Base-by-base conservation (phyloP, 179 eudicot genomes). In the Silene vulgaris region DNA sequence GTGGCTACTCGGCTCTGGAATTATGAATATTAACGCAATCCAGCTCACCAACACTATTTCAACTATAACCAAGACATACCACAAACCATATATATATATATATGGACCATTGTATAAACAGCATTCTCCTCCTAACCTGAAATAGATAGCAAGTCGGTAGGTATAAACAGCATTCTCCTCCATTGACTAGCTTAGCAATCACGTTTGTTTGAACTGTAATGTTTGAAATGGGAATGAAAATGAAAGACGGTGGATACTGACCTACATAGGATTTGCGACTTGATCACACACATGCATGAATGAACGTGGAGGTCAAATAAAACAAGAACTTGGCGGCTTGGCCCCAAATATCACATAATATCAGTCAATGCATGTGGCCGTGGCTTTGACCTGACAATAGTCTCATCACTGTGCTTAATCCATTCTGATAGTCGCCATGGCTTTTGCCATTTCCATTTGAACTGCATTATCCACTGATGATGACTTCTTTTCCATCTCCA, bases 401-500 rank as follows among this genome's bases (percentile, higher is more conserved):
- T 96, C 81, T 93, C 97, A 79, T 96, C 99, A 75, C 97, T 88
- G 86, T 93, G 97, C 82, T 90, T 90, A 75, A 96, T 93, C 91
- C 89, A 90, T 77, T 96, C 97, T 4, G 99, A 96, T 45, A 96
- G 90, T 87, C 81, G 89, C 99, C 97, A 96, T 19, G 99, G 99
- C 84, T 96, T 96, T 84, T 96, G 99, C 99, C 99, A 96, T 82
- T 96, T 96, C 99, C 97, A 96, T 82, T 96, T 96, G 82, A 93
- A 96, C 82, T 96, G 99, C 73, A 96, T 74, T 70, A 90, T 80
- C 97, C 99, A 96, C 80, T 93, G 99, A 75, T 93, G 99, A 85
- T 96, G 97, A 82, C 99, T 96, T 84, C 99, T 89, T 79, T 96
- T 96, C 99, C 97, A 96, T 82, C 96, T 93, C 99, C 99, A 96